Conservation (phyloP, 1,284 basidiomycete species). For the Austroboletus rostrupii region DNA sequence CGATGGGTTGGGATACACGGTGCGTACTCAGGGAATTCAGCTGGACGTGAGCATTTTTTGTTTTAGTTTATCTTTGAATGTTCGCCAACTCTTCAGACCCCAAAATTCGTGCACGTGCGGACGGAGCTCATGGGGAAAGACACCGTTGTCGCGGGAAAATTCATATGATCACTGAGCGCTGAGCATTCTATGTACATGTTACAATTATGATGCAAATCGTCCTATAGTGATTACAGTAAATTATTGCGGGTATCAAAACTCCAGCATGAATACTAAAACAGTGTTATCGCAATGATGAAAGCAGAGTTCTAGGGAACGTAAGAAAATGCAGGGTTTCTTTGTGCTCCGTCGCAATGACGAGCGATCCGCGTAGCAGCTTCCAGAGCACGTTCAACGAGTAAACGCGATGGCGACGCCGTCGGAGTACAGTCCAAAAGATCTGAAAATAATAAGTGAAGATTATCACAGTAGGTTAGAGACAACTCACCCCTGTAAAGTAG, state of each 20-base stretch:
- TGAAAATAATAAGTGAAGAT: constrained; percentile 14
- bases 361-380: constrained; percentile 59
- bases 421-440: constrained; percentile 46
- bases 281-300: not conserved
- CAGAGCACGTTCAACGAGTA: constrained; percentile 56
- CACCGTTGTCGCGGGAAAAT: constrained; percentile 34
- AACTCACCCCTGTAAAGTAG: constrained; percentile 58
- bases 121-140: constrained; percentile 43
- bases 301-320: constrained; percentile 10
- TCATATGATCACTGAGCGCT: constrained; percentile 9
- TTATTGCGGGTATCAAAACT: not conserved
- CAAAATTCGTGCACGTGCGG: constrained; percentile 31
- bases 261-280: constrained; percentile 7
- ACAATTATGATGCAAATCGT: not conserved
- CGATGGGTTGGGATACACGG: constrained; percentile 61
- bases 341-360: constrained; percentile 59
- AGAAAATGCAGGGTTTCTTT: constrained; percentile 56
- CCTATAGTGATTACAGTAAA: not conserved
- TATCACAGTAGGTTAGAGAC: not conserved
- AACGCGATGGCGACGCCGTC: constrained; percentile 37
- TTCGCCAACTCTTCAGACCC: constrained; percentile 19
- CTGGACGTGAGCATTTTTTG: constrained; percentile 11
- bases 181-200: not conserved
- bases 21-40: constrained; percentile 11
- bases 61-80: not conserved